Evolutionary conservation across 2,329 filamentous ascomycete genomes (phyloP).

Genomic region (Aspergillus chevalieri): DNA sequence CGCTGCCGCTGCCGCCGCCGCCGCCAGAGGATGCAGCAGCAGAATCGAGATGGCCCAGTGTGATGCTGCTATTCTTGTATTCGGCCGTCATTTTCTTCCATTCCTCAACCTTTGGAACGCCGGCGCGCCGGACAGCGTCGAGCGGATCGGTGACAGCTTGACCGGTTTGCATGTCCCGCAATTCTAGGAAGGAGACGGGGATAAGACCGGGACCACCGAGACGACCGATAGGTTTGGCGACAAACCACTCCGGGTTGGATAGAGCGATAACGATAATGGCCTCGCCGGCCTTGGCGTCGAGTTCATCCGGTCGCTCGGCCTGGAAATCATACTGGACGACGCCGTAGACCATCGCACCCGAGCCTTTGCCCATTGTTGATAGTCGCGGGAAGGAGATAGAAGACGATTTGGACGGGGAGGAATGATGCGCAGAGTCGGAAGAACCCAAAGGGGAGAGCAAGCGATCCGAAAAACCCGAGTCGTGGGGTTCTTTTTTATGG

Average conservation of each 20-base stretch:
- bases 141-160: slow-evolving; percentile 73
- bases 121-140: slow-evolving; percentile 79
- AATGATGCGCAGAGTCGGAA: slow-evolving; percentile 21
- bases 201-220: slow-evolving; percentile 94
- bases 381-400: slow-evolving; percentile 24
- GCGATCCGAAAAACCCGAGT: slow-evolving; percentile 76
- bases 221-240: slow-evolving; percentile 96
- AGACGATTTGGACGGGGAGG: slow-evolving; percentile 1
- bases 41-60: slow-evolving; percentile 77
- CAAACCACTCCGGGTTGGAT: slow-evolving; percentile 98
- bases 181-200: slow-evolving; percentile 93
- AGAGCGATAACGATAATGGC: slow-evolving; percentile 98
- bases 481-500: slow-evolving; percentile 63
- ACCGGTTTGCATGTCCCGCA: slow-evolving; percentile 86
- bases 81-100: slow-evolving; percentile 99
- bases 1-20: slow-evolving; percentile 5
- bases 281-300: slow-evolving; percentile 91
- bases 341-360: slow-evolving; percentile 88
- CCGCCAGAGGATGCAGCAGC: slow-evolving; percentile 4
- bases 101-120: slow-evolving; percentile 91
- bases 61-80: slow-evolving; percentile 99
- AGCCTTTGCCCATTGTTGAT: slow-evolving; percentile 46
- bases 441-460: slow-evolving; percentile 31
- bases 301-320: slow-evolving; percentile 88
- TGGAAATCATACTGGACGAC: slow-evolving; percentile 96